phyloP scores from a whole-genome alignment of 2,329 filamentous ascomycete species.

The Paecilomyces formosus region DNA sequence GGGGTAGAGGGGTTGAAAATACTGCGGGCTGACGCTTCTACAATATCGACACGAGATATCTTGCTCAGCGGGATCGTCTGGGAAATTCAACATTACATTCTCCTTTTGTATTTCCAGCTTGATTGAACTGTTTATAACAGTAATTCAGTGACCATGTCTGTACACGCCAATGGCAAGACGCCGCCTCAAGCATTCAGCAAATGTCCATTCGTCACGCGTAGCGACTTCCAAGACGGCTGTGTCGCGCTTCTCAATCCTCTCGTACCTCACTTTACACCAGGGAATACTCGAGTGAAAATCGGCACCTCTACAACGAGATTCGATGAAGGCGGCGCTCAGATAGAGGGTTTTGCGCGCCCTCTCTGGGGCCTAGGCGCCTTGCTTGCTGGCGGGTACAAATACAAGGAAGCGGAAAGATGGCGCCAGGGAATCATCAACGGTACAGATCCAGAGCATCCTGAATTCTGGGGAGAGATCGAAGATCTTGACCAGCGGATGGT shows the following conservation, averaged over 20 bases:
- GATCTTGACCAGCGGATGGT: constrained; percentile 80
- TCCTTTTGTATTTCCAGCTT: background rate
- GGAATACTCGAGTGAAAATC: constrained; percentile 57
- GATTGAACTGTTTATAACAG: background rate
- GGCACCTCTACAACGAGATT: constrained; percentile 69
- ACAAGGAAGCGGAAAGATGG: constrained; percentile 58
- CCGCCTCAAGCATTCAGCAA: constrained; percentile 19
- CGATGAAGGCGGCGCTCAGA: constrained; percentile 67
- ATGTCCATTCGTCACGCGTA: constrained; percentile 18
- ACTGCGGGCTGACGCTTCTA: background rate
- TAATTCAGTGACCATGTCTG: constrained; percentile 14
- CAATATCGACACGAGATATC: background rate
- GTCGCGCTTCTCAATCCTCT: constrained; percentile 62
- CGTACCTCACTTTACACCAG: constrained; percentile 62
- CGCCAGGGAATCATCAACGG: constrained; percentile 63
- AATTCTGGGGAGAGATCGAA: constrained; percentile 70
- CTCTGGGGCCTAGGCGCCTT: constrained; percentile 68
- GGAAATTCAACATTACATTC: background rate
- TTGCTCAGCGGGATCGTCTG: background rate
- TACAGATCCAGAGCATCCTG: constrained; percentile 60
- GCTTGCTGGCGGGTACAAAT: constrained; percentile 60
- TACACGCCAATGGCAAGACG: constrained; percentile 22
- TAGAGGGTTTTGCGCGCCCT: constrained; percentile 68
- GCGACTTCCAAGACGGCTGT: constrained; percentile 51
- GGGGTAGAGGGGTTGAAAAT: background rate